These are phyloP conservation scores for Sugiyamaella pinicola DNA, from an alignment of 1,139 yeast species.

Conservation along the genomic window DNA sequence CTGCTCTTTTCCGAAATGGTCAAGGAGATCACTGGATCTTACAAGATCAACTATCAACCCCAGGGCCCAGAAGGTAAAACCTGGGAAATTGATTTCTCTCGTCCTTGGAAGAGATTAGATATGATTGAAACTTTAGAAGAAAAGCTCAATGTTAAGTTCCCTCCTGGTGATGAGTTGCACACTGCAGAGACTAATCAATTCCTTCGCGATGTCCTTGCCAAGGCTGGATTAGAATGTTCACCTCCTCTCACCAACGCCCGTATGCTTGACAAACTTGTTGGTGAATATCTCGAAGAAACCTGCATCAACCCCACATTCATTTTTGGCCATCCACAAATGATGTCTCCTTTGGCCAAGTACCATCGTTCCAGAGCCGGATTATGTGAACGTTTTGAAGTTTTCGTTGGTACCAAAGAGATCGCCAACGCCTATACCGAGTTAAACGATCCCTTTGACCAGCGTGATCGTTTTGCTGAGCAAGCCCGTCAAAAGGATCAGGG, in stretches of 20 bases:
- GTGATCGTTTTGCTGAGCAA: constrained; percentile 96
- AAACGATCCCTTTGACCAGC: constrained; percentile 98
- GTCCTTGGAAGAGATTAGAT: constrained; percentile 98
- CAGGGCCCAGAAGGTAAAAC: constrained; percentile 81
- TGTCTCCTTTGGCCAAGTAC: constrained; percentile 98
- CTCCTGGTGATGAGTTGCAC: constrained; percentile 92
- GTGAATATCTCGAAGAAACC: constrained; percentile 83
- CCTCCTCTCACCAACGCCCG: constrained; percentile 98
- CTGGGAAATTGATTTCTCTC: constrained; percentile 78
- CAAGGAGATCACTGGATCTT: constrained; percentile 87
- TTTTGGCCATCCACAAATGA: constrained; percentile 99
- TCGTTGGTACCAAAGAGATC: constrained; percentile 97
- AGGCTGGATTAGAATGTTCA: constrained; percentile 84
- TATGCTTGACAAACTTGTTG: constrained; percentile 97
- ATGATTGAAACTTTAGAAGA: constrained; percentile 97
- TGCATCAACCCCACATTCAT: constrained; percentile 97
- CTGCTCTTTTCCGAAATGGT: constrained; percentile 95
- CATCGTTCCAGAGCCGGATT: constrained; percentile 90
- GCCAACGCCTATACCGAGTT: constrained; percentile 98
- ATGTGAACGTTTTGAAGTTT: constrained; percentile 98
- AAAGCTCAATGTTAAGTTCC: constrained; percentile 83
- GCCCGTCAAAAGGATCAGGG: constrained; percentile 98
- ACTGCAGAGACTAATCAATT: constrained; percentile 91
- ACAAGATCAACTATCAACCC: constrained; percentile 85
- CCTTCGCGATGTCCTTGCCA: constrained; percentile 75